A percentile compares a stretch with the other conserved stretches of the same genome.
Conservation (phyloP, 73 alveolate genomes). For the Stentor coeruleus region DNA sequence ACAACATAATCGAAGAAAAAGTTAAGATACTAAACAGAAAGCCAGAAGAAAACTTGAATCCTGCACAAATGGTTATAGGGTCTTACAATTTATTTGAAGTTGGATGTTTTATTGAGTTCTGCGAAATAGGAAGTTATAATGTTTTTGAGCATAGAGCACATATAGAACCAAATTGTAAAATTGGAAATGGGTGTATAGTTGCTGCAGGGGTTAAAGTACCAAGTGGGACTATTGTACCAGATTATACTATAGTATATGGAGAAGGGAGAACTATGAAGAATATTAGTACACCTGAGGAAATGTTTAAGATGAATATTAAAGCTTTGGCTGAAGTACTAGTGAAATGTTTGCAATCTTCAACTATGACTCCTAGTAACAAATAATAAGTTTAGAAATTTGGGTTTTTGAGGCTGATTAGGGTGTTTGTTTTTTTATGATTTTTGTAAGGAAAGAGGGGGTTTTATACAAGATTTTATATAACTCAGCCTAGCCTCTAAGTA, state of each 20-base stretch:
- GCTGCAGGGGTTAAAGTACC: slow-evolving; percentile 43
- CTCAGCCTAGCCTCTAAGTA: too few species aligned
- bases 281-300: slow-evolving; percentile 33
- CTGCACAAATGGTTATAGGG: slow-evolving; percentile 55
- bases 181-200: slow-evolving; percentile 38
- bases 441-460: too few species aligned
- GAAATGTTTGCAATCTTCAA: not conserved
- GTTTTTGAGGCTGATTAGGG: too few species aligned
- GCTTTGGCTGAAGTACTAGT: slow-evolving; percentile 29
- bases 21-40: slow-evolving; percentile 68
- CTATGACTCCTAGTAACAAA: not conserved
- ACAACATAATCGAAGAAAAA: slow-evolving; percentile 79
- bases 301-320: slow-evolving; percentile 21
- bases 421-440: too few species aligned
- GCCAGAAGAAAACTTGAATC: slow-evolving; percentile 53
- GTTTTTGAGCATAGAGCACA: slow-evolving; percentile 55
- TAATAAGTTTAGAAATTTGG: not conserved
- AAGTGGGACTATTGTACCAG: slow-evolving; percentile 33
- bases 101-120: slow-evolving; percentile 51
- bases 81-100: slow-evolving; percentile 76
- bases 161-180: slow-evolving; percentile 27
- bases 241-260: slow-evolving; percentile 39
- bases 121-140: slow-evolving; percentile 66
- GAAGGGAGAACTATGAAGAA: slow-evolving; percentile 45
- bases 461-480: too few species aligned